Base-by-base conservation (phyloP, 805 yeast species). In the Candida andamanensis region DNA sequence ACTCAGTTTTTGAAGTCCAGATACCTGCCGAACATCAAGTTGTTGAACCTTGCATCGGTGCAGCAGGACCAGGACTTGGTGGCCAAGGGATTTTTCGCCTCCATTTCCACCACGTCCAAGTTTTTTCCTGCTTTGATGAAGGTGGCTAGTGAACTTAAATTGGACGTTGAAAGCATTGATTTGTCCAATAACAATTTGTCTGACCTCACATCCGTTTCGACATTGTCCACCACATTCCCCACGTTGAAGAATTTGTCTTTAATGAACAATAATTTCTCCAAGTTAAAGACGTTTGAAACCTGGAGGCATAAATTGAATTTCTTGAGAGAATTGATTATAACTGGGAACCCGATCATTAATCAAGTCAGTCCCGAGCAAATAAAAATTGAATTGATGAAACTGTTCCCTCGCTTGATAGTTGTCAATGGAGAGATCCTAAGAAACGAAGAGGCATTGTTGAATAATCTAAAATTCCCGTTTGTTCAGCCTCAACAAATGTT, bases 41-140 rank as follows among this genome's bases (percentile, higher is more conserved):
- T 92, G 69, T 64, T 92, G 35, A 83, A 90, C 49, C 62, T 92
- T 30, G 67, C 79, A 4, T 66, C 62, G 32, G 74, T 87, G 49
- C 70, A 73, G 35, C 68, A 68, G 24, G 97, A 85, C 51, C 80
- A 72, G 18, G 64, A 58, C 8, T 63, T 90, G 24, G 60, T 56
- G 9, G 59, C 69, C 13, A 70, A 69, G 39, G 95, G 95, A 0
- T 63, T 85, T 32, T 78, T 87, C 40, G 71, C 74, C 11, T 60
- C 78, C 4, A 61, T 72, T 11, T 57, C 76, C 8, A 76, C 85
- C 1, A 71, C 80, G 20, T 71, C 89, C 10, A 92, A 90, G 56
- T 80, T 87, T 72, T 86, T 90, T 54, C 82, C 86, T 8, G 97
- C 97, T 1, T 60, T 92, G 42, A 76, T 90, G 82, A 84, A 81